Conservation (phyloP, 2,329 filamentous ascomycete genomes). For the Trichothecium sympodiale region DNA sequence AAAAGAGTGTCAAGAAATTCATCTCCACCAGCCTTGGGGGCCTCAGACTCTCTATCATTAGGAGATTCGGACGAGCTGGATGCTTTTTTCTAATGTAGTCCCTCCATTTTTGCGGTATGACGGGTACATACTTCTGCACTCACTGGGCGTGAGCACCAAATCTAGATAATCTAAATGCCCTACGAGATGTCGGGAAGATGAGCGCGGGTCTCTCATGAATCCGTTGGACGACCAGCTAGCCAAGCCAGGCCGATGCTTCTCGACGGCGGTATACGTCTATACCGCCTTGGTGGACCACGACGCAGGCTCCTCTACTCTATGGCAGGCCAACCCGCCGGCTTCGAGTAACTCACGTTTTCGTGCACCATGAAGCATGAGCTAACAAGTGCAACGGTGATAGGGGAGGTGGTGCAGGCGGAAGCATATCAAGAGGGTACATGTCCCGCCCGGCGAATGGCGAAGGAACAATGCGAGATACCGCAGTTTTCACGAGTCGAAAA, state of each 20-base stretch:
- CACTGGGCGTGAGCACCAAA: slow-evolving; percentile 17
- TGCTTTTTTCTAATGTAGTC: slow-evolving; percentile 14
- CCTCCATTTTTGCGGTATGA: slow-evolving; percentile 15
- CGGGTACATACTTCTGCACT: slow-evolving; percentile 15
- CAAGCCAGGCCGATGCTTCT: slow-evolving; percentile 20
- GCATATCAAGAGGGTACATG: too few species aligned
- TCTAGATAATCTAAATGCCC: slow-evolving; percentile 17
- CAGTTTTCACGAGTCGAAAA: too few species aligned
- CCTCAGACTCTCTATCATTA: slow-evolving; percentile 10
- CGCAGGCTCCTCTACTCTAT: slow-evolving; percentile 19
- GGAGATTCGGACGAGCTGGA: slow-evolving; percentile 3
- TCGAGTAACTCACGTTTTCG: slow-evolving; percentile 4
- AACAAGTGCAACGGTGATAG: neutral
- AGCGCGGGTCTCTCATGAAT: slow-evolving; percentile 15
- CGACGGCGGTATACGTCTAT: slow-evolving; percentile 21
- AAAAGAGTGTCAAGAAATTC: slow-evolving; percentile 12
- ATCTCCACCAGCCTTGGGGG: slow-evolving; percentile 10
- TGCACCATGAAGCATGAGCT: neutral
- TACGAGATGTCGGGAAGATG: slow-evolving; percentile 11
- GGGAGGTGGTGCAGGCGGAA: too few species aligned
- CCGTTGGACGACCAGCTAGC: slow-evolving; percentile 9
- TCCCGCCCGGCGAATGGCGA: too few species aligned
- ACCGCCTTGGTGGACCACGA: slow-evolving; percentile 26
- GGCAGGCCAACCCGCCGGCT: slow-evolving; percentile 19
- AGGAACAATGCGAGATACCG: too few species aligned